Evolutionary conservation across 768 basidiomycete genomes (phyloP).

Genomic region (Hygrocybe coccinea): DNA sequence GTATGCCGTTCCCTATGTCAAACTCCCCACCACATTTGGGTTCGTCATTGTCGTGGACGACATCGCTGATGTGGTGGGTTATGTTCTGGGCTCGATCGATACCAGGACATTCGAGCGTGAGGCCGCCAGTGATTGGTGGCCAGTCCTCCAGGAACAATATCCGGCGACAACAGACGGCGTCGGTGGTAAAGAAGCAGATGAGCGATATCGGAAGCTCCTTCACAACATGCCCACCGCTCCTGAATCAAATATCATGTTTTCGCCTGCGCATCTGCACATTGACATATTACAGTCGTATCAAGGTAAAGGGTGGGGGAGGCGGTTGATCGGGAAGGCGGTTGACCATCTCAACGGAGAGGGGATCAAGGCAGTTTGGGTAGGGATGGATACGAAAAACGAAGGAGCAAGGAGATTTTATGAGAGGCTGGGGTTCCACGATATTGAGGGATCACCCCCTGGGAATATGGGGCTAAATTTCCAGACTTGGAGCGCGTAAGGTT

Average conservation of each 20-base stretch:
- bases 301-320: constrained; percentile 66
- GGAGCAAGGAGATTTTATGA: constrained; percentile 59
- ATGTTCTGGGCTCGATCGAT: constrained; percentile 62
- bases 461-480: constrained; percentile 55
- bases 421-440: constrained; percentile 53
- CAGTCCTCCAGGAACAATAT: constrained; percentile 53
- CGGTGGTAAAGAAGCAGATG: constrained; percentile 40
- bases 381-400: constrained; percentile 58
- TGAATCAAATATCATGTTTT: constrained; percentile 55
- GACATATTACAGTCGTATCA: constrained; percentile 65
- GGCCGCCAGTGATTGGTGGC: constrained; percentile 61
- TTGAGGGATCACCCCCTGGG: constrained; percentile 47
- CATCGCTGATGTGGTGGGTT: constrained; percentile 56
- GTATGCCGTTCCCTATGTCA: constrained; percentile 73
- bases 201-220: constrained; percentile 38
- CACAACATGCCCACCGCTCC: constrained; percentile 42
- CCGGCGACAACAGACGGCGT: constrained; percentile 21
- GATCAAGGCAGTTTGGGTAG: constrained; percentile 59
- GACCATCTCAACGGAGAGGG: constrained; percentile 48
- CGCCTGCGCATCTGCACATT: constrained; percentile 73
- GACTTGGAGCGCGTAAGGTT: constrained; percentile 20
- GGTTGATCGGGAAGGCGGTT: constrained; percentile 52
- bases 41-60: constrained; percentile 64
- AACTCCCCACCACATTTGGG: constrained; percentile 61
- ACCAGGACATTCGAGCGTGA: constrained; percentile 59